Base-by-base conservation (phyloP, 2,329 filamentous ascomycete species). In the Penicillium oxalicum region DNA sequence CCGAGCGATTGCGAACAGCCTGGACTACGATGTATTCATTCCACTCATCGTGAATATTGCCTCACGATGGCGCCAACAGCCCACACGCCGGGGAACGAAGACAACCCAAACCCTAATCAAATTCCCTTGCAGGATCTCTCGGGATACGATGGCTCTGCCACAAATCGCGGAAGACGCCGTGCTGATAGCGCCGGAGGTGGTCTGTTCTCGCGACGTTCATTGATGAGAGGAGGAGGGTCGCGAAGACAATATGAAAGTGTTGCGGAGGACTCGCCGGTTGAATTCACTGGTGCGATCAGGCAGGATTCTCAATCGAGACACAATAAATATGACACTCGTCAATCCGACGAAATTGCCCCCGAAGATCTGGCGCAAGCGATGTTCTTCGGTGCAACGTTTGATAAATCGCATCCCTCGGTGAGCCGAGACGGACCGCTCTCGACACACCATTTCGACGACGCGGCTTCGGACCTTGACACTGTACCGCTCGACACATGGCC, bases 51-150 rank as follows among this genome's bases (percentile, higher is more conserved):
- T 56, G 55, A 55, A 60, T 45, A 46, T 51, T 64, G 65, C 64
- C 61, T 55, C 52, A 69, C 60, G 57, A 72, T 72, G 70, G 70
- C 70, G 61, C 65, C 69, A 45, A 65, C 62, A 56, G 63, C 61
- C 58, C 62, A 66, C 53, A 60, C 57, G 56, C 56, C 55, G 56
- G 61, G 60, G 52, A 50, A 61, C 55, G 50, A 59, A 50, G 59
- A 65, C 35, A 56, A 56, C 45, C 52, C 54, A 24, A 18, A 27
- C 29, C 53, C 55, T n/a, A 53, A 62, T 49, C 69, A 71, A 53
- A 91, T 93, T 70, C 86, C 86, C 51, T 74, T 91, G 50, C 83
- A 83, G 67, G 80, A 84, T 59, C 73, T 87, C 33, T 72, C 73
- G 9, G 66, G 68, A 50, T 64, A 67, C 26, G 66, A 66, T 32